Percentiles rank a stretch among this genome's conserved stretches.
Evolutionary conservation across 371 early-diverging fungal species (phyloP).

Genomic region (Antonospora locustae): DNA sequence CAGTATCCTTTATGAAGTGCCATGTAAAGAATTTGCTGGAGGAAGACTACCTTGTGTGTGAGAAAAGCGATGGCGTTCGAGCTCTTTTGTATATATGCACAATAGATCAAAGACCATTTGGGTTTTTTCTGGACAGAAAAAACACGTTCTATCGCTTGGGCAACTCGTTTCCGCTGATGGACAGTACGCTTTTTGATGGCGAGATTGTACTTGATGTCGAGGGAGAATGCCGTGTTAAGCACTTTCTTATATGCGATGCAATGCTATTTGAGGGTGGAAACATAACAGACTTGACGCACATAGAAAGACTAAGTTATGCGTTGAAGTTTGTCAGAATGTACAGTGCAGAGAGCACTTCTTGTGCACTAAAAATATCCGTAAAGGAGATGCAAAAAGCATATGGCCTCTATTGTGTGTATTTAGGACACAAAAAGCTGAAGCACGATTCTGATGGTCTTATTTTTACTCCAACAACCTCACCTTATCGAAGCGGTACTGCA

Average conservation of each 20-base stretch:
- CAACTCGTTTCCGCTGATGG: slow-evolving; percentile 4
- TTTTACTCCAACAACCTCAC: slow-evolving; percentile 71
- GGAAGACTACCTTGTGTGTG: slow-evolving; percentile 78
- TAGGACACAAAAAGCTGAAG: slow-evolving; percentile 53
- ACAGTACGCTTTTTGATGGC: slow-evolving; percentile 47
- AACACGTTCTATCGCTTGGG: slow-evolving; percentile 28
- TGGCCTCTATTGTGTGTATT: slow-evolving; percentile 42
- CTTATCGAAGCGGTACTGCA: slow-evolving; percentile 70
- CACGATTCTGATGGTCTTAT: slow-evolving; percentile 89
- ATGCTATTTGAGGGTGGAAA: slow-evolving; percentile 35
- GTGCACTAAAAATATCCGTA: slow-evolving; percentile 15
- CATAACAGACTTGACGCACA: slow-evolving; percentile 15
- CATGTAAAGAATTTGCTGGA: slow-evolving; percentile 61
- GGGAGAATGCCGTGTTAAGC: slow-evolving; percentile 10
- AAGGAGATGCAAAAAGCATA: slow-evolving; percentile 53
- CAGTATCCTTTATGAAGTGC: slow-evolving; percentile 65
- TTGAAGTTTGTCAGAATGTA: slow-evolving; percentile 24
- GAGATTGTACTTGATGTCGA: slow-evolving; percentile 41
- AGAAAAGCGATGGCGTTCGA: slow-evolving; percentile 88
- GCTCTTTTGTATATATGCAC: slow-evolving; percentile 58
- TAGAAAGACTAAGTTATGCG: slow-evolving; percentile 40
- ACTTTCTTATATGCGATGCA: slow-evolving; percentile 48
- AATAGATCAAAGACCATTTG: slow-evolving; percentile 4
- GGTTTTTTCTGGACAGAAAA: slow-evolving; percentile 52
- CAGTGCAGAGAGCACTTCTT: background rate